Evolutionary conservation across 2,329 filamentous ascomycete species (phyloP), one percentile per base, ranked within the genome.

Genomic region (Cryphonectria radicalis): DNA sequence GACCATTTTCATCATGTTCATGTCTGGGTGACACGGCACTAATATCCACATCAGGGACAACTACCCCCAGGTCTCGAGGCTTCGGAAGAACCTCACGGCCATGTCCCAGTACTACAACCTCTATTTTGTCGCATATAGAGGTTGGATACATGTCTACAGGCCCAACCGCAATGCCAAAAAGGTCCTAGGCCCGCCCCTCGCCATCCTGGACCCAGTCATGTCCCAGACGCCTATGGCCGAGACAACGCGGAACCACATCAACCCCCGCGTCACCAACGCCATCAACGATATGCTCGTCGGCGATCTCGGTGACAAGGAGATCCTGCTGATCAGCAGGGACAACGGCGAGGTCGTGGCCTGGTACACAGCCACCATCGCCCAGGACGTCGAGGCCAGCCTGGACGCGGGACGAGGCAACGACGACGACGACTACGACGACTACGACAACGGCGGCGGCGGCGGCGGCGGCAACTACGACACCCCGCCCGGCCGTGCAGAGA

Each of bases 341-440:
- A 92, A 94, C 73, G 93, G 93, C 8, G 93, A 95, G 77, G 87
- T 94, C 2, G 83, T 89, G 63, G 91, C 88, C 8, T 95, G 92
- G 79, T 90, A 92, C 76, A 91, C 89, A 0, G 84, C 85, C 64
- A 82, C 80, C 8, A 84, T 90, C 69, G 82, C 79, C 42, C 81
- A 83, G 17, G 83, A 81, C 55, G 79, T 91, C 55, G 79, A 81
- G 65, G 68, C 63, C 6, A 68, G 62, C 11, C n/a, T 46, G 32
- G n/a, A 37, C 6, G 6, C 35, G 17, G 14, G 55, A 32, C 32
- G 17, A n/a, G 19, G 28, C 13, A n/a, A 37, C 10, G 28, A 13
- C 46, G 22, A 22, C 46, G 37, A 40, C 13, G 17, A 37, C 10
- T 22, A 13, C 46, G 22, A 22, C 46, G 37, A 40, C 37, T 1